Evolutionary conservation across 169 alveolate species (phyloP), one percentile per base, ranked within the genome.

Genomic region (Plasmodium cynomolgi): DNA sequence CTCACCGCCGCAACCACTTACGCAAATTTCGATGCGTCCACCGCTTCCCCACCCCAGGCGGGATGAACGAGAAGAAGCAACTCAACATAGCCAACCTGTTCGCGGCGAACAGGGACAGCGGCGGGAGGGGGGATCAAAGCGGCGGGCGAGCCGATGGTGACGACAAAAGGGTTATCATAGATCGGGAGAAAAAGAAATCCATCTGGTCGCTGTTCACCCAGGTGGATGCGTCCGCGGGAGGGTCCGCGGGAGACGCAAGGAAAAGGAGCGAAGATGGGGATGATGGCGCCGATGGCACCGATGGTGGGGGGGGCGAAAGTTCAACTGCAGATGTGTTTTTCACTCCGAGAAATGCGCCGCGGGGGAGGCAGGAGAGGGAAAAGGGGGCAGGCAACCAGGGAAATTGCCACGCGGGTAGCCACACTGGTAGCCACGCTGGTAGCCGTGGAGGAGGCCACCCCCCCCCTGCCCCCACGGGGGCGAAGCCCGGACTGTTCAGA

Each of bases 201-300:
- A 88, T 88, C 29, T 88, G 94, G 94, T 88, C 94, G 5, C 33
- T 88, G 7, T 88, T 88, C 83, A 34, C 94, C 8, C 74, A 88
- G n/a, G 86, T 88, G 56, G 83, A 31, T 75, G 56, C 83, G 9
- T 33, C 83, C 37, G 8, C 23, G 6, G 79, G 37, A 5, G 83
- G 72, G 11, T n/a, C n/a, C n/a, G 31, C 41, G 29, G 13, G 39
- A 7, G 80, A 26, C 2, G 58, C 17, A 7, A 26, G 54, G 54
- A 71, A 58, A 58, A 71, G 73, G 9, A 72, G 44, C 23, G 83
- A 68, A 6, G 90, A 29, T 41, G 17, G 33, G 0, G 81, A 79
- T 79, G 47, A 33, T 44, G 72, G 34, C 50, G 54, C 31, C 11
- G 33, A 33, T 44, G 72, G 34, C 50, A 39, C 31, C 11, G 33